Conservation (phyloP, 2,329 filamentous ascomycete species). For the Fusarium palustre region DNA sequence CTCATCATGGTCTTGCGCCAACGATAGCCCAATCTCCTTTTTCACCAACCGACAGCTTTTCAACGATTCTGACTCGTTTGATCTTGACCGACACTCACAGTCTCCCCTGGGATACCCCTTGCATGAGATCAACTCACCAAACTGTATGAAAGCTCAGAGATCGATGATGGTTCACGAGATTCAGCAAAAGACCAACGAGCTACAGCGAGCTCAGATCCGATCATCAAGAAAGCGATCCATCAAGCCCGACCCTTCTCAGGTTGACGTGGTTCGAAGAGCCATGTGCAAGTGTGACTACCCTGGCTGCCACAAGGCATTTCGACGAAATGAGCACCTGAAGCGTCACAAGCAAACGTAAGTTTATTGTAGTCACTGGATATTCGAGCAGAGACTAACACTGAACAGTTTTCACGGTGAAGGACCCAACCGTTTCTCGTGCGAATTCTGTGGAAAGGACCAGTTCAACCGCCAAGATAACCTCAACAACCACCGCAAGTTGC, state of each 20-base stretch:
- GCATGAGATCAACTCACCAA: slow-evolving; percentile 51
- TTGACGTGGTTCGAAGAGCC: slow-evolving; percentile 55
- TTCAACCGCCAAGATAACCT: slow-evolving; percentile 58
- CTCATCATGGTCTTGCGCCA: slow-evolving; percentile 55
- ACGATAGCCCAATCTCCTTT: slow-evolving; percentile 57
- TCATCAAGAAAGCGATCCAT: slow-evolving; percentile 48
- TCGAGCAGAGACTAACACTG: neutral
- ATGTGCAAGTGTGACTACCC: slow-evolving; percentile 61
- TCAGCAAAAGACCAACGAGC: slow-evolving; percentile 58
- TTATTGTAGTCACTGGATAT: neutral
- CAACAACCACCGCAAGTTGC: slow-evolving; percentile 58
- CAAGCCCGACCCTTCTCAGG: slow-evolving; percentile 47
- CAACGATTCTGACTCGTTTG: slow-evolving; percentile 50
- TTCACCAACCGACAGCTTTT: slow-evolving; percentile 52
- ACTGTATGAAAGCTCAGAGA: slow-evolving; percentile 52
- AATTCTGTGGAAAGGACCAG: slow-evolving; percentile 58
- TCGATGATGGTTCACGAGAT: slow-evolving; percentile 57
- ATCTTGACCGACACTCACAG: slow-evolving; percentile 53
- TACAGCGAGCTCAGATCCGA: slow-evolving; percentile 57
- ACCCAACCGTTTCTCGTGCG: slow-evolving; percentile 55
- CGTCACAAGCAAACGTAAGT: slow-evolving; percentile 65
- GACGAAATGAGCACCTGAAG: slow-evolving; percentile 67
- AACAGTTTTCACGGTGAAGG: slow-evolving; percentile 54
- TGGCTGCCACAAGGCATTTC: slow-evolving; percentile 62
- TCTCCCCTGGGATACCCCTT: slow-evolving; percentile 51